A percentile compares a stretch with the other conserved stretches of the same genome.
Conservation (phyloP, 164 flowering plant species). For the Chloranthus sessilifolius region DNA sequence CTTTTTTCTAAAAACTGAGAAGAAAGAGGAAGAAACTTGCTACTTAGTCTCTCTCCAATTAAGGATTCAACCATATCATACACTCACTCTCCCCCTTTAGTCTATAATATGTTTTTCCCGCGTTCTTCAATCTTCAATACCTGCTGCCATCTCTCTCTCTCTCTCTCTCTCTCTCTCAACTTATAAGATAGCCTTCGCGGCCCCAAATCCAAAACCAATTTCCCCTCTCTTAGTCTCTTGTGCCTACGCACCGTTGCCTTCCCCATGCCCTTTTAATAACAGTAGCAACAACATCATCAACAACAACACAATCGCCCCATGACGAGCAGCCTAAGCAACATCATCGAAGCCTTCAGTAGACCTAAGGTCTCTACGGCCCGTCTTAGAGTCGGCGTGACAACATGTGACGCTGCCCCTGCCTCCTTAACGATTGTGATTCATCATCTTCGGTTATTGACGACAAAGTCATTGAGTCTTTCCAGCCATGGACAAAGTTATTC, state of each 20-base stretch:
- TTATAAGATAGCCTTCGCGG: conserved; percentile 47
- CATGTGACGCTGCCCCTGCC: conserved; percentile 40
- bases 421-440: conserved; percentile 75
- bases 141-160: not conserved
- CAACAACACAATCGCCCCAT: conserved; percentile 49
- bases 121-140: no score
- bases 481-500: no score
- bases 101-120: no score
- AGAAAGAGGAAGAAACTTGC: no score
- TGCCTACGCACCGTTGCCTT: conserved; percentile 1
- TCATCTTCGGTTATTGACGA: conserved; percentile 71
- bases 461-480: conserved; percentile 21
- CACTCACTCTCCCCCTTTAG: no score
- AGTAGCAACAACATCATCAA: conserved; percentile 13
- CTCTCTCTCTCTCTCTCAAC: conserved; percentile 6
- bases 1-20: no score
- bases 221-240: conserved; percentile 21
- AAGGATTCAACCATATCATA: no score
- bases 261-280: conserved; percentile 1
- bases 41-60: no score
- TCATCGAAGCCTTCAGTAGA: conserved; percentile 80
- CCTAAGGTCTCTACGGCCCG: conserved; percentile 24
- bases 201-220: conserved; percentile 72
- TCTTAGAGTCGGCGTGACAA: conserved; percentile 2
- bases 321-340: conserved; percentile 64